A percentile compares a stretch with the other conserved stretches of the same genome.
Conservation (phyloP, 495 filamentous ascomycete species). For the Podospora pseudoanserina region DNA sequence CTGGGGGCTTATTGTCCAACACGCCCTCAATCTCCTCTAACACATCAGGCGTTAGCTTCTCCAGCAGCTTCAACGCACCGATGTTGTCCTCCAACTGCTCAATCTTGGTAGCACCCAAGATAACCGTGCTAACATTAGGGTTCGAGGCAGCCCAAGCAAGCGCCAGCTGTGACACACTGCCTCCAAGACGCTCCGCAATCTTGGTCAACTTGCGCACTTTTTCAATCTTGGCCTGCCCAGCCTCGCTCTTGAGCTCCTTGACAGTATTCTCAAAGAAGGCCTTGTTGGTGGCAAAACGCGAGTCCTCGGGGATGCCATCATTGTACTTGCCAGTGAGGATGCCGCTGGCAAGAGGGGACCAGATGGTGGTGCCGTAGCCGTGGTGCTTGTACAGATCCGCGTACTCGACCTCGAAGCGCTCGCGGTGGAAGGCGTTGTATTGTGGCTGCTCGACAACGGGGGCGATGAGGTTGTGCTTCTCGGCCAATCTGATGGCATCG, state of each 20-base stretch:
- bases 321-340: conserved; percentile 81
- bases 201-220: conserved; percentile 50
- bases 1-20: conserved; percentile 33
- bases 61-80: conserved; percentile 57
- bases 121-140: conserved; percentile 66
- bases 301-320: conserved; percentile 56
- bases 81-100: conserved; percentile 71
- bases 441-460: conserved; percentile 81
- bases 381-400: conserved; percentile 58
- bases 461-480: conserved; percentile 70
- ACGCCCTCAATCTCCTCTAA: conserved; percentile 65
- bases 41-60: conserved; percentile 63
- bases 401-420: conserved; percentile 76
- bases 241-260: conserved; percentile 33
- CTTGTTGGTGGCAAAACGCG: conserved; percentile 48
- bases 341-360: conserved; percentile 65
- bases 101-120: conserved; percentile 66
- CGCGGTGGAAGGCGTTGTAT: conserved; percentile 72
- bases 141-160: conserved; percentile 77
- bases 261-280: conserved; percentile 39
- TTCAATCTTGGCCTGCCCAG: conserved; percentile 39
- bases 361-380: conserved; percentile 68
- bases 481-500: conserved; percentile 70
- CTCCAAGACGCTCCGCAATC: conserved; percentile 64
- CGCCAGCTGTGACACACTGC: conserved; percentile 55